Conservation (phyloP, 495 filamentous ascomycete genomes). For the Aspergillus kassunensis region DNA sequence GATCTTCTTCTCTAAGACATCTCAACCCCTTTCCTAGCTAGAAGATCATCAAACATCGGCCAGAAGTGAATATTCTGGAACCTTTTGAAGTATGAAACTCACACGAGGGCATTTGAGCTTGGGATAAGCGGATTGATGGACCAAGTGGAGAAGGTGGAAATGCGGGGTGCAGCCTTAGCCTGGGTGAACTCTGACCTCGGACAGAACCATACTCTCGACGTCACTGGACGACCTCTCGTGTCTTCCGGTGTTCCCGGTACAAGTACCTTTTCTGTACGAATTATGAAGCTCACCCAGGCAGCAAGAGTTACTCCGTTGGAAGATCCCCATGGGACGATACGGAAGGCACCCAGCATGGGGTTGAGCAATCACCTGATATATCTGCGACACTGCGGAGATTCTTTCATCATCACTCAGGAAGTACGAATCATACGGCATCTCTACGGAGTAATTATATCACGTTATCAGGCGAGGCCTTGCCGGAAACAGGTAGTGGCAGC, state of each 20-base stretch:
- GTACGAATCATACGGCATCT: slow-evolving; percentile 1
- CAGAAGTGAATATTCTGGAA: too few relatives aligned
- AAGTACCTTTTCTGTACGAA: neutral
- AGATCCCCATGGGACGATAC: too few relatives aligned
- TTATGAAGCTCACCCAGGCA: too few relatives aligned
- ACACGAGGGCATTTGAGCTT: neutral
- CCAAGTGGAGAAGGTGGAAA: slow-evolving; percentile 33
- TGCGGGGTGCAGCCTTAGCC: slow-evolving; percentile 44
- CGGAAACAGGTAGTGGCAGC: slow-evolving; percentile 2
- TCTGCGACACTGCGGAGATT: slow-evolving; percentile 13
- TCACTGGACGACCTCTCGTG: slow-evolving; percentile 34
- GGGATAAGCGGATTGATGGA: neutral
- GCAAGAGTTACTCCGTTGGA: neutral
- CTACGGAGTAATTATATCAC: neutral
- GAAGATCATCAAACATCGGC: too few relatives aligned
- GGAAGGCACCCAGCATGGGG: too few relatives aligned
- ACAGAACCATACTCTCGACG: slow-evolving; percentile 25
- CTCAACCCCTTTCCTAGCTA: too few relatives aligned
- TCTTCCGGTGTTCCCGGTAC: slow-evolving; percentile 17
- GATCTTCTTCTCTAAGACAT: too few relatives aligned
- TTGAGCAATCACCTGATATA: slow-evolving; percentile 14
- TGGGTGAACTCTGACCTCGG: neutral
- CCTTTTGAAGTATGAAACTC: too few relatives aligned
- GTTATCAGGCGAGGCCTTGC: slow-evolving; percentile 4
- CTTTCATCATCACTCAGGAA: slow-evolving; percentile 5